Base-by-base conservation (phyloP, 192 early-diverging fungal species). In the Coemansia sp. region DNA sequence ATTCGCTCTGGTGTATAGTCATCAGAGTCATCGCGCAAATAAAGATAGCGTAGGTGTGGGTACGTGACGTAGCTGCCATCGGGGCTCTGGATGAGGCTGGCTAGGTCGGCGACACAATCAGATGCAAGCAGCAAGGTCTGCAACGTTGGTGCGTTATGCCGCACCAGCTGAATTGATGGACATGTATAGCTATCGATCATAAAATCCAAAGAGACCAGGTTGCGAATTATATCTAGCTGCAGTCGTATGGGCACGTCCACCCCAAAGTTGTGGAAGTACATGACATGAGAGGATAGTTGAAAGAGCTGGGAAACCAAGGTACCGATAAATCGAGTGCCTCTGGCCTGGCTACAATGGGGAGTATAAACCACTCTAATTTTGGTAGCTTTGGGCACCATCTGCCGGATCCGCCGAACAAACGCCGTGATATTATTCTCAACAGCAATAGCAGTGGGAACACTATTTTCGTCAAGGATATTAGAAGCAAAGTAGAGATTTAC, bases 61-160 rank as follows among this genome's bases (percentile, higher is more conserved):
- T 55, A 66, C 13, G 29, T 15, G 1, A 58, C 29, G 31, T 58
- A 44, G 12, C 59, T 31, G 10, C 56, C 66, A 2, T 68, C 55
- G 19, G 56, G 55, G 42, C 34, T 58, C 2, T 22, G 38, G 15
- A 68, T 58, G 9, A 68, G 66, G 36, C 40, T 27, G 2, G 41
- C 66, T 12, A 60, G 3, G 10, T 60, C 17, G 40, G 44, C 22
- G 41, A 44, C 32, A 41, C 0, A 13, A 4, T 60, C 27, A 1
- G 29, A 34, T 13, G 3, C 5, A 56, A 56, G 11, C 3, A 5
- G 4, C 5, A 56, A 15, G 5, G 4, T 27, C 31, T 58, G 55
- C 13, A 58, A 32, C 36, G 55, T 58, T 2, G 55, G 7, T 4
- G 29, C 55, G 36, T 17, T 34, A 5, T n/a, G 29, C 9, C 55